Conservation (phyloP, 2,329 filamentous ascomycete genomes). For the Ambrosiella xylebori region DNA sequence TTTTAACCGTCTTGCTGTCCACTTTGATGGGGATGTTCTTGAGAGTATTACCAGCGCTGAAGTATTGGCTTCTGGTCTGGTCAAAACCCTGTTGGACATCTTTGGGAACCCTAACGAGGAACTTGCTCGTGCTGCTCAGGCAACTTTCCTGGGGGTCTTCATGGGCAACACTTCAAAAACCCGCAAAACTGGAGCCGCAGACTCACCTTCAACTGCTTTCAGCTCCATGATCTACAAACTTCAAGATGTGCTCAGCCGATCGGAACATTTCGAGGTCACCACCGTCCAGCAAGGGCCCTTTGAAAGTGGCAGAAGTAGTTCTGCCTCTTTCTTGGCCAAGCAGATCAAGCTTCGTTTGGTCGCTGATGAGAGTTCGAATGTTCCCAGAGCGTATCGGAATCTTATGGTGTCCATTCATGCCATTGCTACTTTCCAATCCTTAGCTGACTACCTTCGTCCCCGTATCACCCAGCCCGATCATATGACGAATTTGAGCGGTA, state of each 20-base stretch:
- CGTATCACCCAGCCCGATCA: constrained; percentile 22
- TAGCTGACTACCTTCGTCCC: constrained; percentile 89
- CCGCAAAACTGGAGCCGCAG: constrained; percentile 45
- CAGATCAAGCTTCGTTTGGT: constrained; percentile 79
- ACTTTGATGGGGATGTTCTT: constrained; percentile 76
- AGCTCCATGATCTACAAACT: constrained; percentile 84
- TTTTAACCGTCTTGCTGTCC: constrained; percentile 59
- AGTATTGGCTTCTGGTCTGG: constrained; percentile 75
- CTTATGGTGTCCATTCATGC: constrained; percentile 98
- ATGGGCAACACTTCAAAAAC: constrained; percentile 60
- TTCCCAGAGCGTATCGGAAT: constrained; percentile 72
- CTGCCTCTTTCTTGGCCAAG: constrained; percentile 90
- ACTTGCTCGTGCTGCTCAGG: constrained; percentile 49
- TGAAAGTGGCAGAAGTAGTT: constrained; percentile 77
- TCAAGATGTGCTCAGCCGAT: constrained; percentile 87
- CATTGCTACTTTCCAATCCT: constrained; percentile 90
- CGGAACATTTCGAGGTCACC: constrained; percentile 93
- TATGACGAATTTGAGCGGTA: constrained; percentile 15
- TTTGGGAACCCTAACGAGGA: constrained; percentile 55
- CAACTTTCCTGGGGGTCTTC: constrained; percentile 79
- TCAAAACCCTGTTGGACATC: constrained; percentile 64
- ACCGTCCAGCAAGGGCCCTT: constrained; percentile 88
- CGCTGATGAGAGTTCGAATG: constrained; percentile 78
- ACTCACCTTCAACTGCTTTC: constrained; percentile 67
- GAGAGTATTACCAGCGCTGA: constrained; percentile 94